Evolutionary conservation across 192 early-diverging fungal genomes (phyloP), one percentile per base, ranked within the genome.

Genomic region (Diversispora eburnea): DNA sequence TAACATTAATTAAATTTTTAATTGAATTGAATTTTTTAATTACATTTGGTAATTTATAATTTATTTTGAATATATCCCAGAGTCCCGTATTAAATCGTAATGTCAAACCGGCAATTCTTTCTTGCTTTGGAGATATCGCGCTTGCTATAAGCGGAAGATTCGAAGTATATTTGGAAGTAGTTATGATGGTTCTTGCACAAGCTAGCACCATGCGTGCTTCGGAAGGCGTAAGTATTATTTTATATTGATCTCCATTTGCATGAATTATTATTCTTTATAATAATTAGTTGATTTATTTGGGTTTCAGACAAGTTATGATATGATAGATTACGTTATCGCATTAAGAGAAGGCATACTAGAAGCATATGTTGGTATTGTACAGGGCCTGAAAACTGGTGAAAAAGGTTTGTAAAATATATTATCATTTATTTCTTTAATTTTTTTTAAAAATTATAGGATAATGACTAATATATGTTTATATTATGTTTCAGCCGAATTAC

Each of bases 111-210:
- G 84, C 91, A 15, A 96, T 96, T 75, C 85, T 99, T 22, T 95
- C 96, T 2, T 91, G 90, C 81, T 96, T 99, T 85, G 97, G 97
- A 52, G 97, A 99, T 82, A 91, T 99, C 80, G 96, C 96, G n/a
- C 78, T 98, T 54, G 96, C 97, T 3, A 93, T 98, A 75, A 92
- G 95, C 25, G 90, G 87, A 4, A 78, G 84, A 70, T 99, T 98
- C 79, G 92, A 88, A 67, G 74, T 75, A 5, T 98, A 91, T 81
- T 76, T 98, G 22, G 88, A 94, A 48, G 84, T 91, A 3, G 86
- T 91, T 19, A 94, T 98, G 93, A 80, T 79, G 64, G 89, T 97
- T n/a, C 84, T 98, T n/a, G 83, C 87, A 33, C 91, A 94, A 60
- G 94, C 96, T 7, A 87, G 87, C 76, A 83, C 75, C 48, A 88